These are phyloP conservation scores for Sequoiadendron giganteum DNA, from an alignment of 75 land plant species.

Conservation along the genomic window DNA sequence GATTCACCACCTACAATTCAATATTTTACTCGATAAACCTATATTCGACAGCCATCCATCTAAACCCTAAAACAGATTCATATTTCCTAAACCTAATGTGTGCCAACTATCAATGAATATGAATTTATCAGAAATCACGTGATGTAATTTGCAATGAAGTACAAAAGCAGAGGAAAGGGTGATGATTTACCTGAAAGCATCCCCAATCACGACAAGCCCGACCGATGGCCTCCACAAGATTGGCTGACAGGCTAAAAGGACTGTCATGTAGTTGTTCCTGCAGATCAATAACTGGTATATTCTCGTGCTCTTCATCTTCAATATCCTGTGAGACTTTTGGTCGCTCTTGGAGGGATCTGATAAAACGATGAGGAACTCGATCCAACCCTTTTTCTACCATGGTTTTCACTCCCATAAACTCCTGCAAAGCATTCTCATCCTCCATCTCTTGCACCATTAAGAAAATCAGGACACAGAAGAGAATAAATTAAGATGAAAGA, in stretches of 20 bases:
- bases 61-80: slow-evolving; percentile 8
- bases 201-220: background rate
- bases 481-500: too few relatives aligned
- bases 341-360: background rate
- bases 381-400: background rate
- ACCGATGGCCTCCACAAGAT: background rate
- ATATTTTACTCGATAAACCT: slow-evolving; percentile 6
- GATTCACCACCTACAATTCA: slow-evolving; percentile 29
- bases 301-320: too few relatives aligned
- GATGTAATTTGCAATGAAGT: too few relatives aligned
- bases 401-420: background rate
- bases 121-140: too few relatives aligned
- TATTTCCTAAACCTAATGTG: background rate
- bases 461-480: too few relatives aligned
- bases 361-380: background rate
- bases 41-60: slow-evolving; percentile 10
- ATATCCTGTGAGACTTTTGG: too few relatives aligned
- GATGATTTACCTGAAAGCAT: background rate
- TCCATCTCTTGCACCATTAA: background rate
- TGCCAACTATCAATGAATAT: too few relatives aligned
- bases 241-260: too few relatives aligned
- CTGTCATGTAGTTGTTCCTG: too few relatives aligned
- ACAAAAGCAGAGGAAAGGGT: background rate
- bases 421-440: background rate
- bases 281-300: too few relatives aligned